Evolutionary conservation across 768 basidiomycete species (phyloP), one percentile per base, ranked within the genome.

Genomic region (Pulveroboletus sp.): DNA sequence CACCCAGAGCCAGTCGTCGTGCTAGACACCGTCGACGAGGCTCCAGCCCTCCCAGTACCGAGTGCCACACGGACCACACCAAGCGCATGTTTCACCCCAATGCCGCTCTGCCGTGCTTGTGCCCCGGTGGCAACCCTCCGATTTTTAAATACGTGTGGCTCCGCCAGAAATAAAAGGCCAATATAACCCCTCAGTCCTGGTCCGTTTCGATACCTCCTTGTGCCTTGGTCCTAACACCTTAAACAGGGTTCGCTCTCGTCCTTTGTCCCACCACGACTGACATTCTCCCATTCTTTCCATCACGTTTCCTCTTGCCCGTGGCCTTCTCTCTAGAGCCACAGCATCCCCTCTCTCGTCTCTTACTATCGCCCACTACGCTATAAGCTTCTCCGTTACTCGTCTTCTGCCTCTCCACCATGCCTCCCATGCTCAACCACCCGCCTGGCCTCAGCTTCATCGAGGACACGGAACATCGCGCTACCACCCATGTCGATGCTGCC

Each of bases 401-500:
- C 4, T 21, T 21, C 21, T 21, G 21, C 27, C 46, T 46, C 32
- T 30, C 24, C 28, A 24, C 40, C 8, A 85, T 90, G 88, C 78
- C 85, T 5, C 87, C 87, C 44, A 61, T 77, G 28, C 66, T 86
- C 45, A 74, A 69, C 53, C 86, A 86, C 59, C 87, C 86, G 0
- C 54, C 84, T 6, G 76, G 77, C 47, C 78, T 85, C 44, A 74
- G 72, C 51, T 88, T 89, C 58, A 62, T 84, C 56, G 86, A 87
- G 56, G 86, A 89, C 49, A 71, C 71, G 17, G 67, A 73, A 17
- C 63, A 71, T 17, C 68, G 69, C 26, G 61, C 15, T 3, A 15
- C 75, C 5, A 76, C 78, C 47, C 73, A 88, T 57, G 74, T 76
- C 45, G 91, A 94, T 47, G 82, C 91, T 8, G 77, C 82, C 21